These are phyloP conservation scores for Durio zibethinus DNA, from an alignment of 345 rosid genomes.

Conservation along the genomic window DNA sequence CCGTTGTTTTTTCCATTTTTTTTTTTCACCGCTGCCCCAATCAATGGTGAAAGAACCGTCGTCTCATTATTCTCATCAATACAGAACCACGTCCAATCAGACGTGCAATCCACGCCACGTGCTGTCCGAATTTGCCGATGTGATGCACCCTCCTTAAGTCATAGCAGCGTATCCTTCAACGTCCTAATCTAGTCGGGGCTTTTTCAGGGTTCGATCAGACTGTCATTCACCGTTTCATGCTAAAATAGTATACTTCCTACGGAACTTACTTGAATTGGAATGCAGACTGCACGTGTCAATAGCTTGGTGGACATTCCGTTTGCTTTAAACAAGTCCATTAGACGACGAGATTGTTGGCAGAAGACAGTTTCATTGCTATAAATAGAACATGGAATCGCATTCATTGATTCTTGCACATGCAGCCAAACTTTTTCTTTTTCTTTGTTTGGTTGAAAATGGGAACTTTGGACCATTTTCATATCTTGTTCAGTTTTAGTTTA, in stretches of 20 bases:
- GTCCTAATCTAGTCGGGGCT: neutral
- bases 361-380: neutral
- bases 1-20: neutral
- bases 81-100: neutral
- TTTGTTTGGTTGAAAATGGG: neutral
- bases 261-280: neutral
- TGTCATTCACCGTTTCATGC: neutral
- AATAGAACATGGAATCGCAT: neutral
- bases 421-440: neutral
- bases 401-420: neutral
- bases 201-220: neutral
- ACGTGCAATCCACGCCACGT: neutral
- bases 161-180: neutral
- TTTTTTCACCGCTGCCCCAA: neutral
- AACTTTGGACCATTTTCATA: neutral
- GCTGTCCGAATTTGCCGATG: neutral
- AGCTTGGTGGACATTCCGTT: neutral
- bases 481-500: too few relatives aligned
- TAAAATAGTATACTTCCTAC: neutral
- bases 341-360: neutral
- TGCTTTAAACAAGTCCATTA: neutral
- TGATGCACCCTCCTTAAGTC: neutral
- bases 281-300: neutral
- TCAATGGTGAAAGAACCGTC: slow-evolving; percentile 31
- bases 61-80: neutral